phyloP scores from a whole-genome alignment of 2,329 filamentous ascomycete genomes.

The Microsporum ferrugineum region DNA sequence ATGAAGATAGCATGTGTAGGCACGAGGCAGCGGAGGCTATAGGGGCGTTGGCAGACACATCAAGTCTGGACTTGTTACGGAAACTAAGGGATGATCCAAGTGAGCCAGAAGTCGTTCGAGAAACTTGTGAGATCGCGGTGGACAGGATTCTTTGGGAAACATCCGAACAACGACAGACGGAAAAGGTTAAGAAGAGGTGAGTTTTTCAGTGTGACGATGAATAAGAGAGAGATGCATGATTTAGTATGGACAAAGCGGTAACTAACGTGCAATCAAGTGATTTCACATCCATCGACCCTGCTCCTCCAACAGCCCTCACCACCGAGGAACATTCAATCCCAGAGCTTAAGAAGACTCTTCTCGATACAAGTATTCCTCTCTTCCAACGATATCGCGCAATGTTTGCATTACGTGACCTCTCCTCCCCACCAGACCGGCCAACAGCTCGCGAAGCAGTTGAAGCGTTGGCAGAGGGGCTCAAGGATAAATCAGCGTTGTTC shows the following conservation, averaged over 20 bases:
- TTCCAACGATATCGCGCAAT: slow-evolving; percentile 95
- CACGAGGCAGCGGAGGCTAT: slow-evolving; percentile 95
- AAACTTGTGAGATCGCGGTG: slow-evolving; percentile 95
- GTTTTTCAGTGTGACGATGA: slow-evolving; percentile 13
- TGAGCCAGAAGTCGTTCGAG: slow-evolving; percentile 70
- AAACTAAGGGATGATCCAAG: slow-evolving; percentile 60
- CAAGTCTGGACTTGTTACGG: slow-evolving; percentile 62
- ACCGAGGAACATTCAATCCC: slow-evolving; percentile 52
- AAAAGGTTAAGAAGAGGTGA: slow-evolving; percentile 74
- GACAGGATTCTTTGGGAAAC: slow-evolving; percentile 91
- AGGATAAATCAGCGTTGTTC: slow-evolving; percentile 81
- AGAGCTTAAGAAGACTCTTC: slow-evolving; percentile 61
- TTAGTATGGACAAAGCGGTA: slow-evolving; percentile 16
- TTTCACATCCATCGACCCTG: slow-evolving; percentile 91
- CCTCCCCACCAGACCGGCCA: slow-evolving; percentile 80
- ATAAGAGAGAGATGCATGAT: background rate
- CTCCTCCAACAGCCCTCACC: slow-evolving; percentile 71
- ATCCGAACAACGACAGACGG: slow-evolving; percentile 55
- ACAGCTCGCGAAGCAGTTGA: slow-evolving; percentile 80
- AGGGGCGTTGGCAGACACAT: slow-evolving; percentile 67
- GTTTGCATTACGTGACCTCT: slow-evolving; percentile 91
- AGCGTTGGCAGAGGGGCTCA: slow-evolving; percentile 73
- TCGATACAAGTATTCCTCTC: slow-evolving; percentile 67
- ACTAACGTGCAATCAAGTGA: slow-evolving; percentile 49
- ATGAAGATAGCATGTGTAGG: slow-evolving; percentile 89